Base-by-base conservation (phyloP, 1,139 yeast species). In the Arxiozyma bovina region DNA sequence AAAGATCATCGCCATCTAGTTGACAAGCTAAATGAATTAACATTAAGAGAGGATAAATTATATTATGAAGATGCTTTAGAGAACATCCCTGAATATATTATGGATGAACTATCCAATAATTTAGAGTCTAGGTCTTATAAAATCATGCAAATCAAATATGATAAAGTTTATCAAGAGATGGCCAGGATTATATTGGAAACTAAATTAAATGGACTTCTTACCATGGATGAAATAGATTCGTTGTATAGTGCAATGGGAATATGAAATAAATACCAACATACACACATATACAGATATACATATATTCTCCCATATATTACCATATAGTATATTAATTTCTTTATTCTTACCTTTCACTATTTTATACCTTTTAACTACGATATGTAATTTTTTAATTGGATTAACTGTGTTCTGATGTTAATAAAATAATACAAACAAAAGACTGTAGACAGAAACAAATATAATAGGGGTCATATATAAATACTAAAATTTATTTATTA, bases 191-290 rank as follows among this genome's bases (percentile, higher is more conserved):
- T 89, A 23, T 72, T 89, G 55, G 90, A 85, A 54, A 55, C 63
- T 21, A 58, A 56, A 45, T 47, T 61, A 30, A 58, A 55, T 21
- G 76, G 77, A 45, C 80, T 84, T 58, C 80, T 83, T 11, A 85
- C 89, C 12, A 83, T 83, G 63, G 89, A 87, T 59, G 95, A 87
- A 61, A 90, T 90, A 0, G 96, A 88, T 66, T 80, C 83, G 54
- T 72, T 88, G 56, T 87, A 82, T 66, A 73, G 78, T 55, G 82
- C 85, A 55, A 82, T 86, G 80, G 81, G 81, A 57, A 69, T 74
- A 54, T 77, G 74, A 55, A 69, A 3, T 15, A 23, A 40, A 44
- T 30, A 44, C 45, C n/a, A 25, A 25, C 11, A 11, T 27, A 25
- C 30, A 41, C 12, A 48, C 18, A 41, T 41, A 50, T 43, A 51